Evolutionary conservation across 2,329 filamentous ascomycete genomes (phyloP).

Genomic region (Fusarium torulosum): DNA sequence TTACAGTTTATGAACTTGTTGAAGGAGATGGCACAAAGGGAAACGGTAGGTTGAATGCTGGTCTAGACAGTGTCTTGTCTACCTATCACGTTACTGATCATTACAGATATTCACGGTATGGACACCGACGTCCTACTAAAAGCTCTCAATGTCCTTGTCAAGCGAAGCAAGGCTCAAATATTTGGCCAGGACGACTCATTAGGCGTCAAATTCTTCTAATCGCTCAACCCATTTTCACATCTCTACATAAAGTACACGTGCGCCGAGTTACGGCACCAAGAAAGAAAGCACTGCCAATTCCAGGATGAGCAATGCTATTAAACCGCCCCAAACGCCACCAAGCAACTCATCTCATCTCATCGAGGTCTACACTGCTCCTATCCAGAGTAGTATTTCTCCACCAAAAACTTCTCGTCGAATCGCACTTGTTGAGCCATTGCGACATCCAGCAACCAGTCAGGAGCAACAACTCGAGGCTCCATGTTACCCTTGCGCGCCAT

Average conservation of each 20-base stretch:
- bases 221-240: conserved; percentile 29
- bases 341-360: conserved; percentile 9
- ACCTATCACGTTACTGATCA: conserved; percentile 16
- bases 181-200: conserved; percentile 90
- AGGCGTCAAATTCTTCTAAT: conserved; percentile 96
- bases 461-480: conserved; percentile 81
- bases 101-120: conserved; percentile 85
- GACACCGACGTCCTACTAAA: conserved; percentile 84
- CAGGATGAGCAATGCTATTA: conserved; percentile 19
- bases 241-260: conserved; percentile 35
- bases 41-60: conserved; percentile 64
- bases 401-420: conserved; percentile 74
- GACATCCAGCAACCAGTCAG: conserved; percentile 91
- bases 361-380: conserved; percentile 15
- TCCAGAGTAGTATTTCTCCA: conserved; percentile 58
- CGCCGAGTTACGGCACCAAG: conserved; percentile 8
- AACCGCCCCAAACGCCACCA: conserved; percentile 41
- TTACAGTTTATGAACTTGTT: conserved; percentile 92
- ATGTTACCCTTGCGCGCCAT: conserved; percentile 84
- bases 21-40: conserved; percentile 85
- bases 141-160: conserved; percentile 84
- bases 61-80: neutral
- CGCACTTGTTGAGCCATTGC: conserved; percentile 87
- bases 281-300: conserved; percentile 20
- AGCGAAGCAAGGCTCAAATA: conserved; percentile 90